phyloP scores from a whole-genome alignment of 2,329 filamentous ascomycete species.

The Lachnellula willkommii region DNA sequence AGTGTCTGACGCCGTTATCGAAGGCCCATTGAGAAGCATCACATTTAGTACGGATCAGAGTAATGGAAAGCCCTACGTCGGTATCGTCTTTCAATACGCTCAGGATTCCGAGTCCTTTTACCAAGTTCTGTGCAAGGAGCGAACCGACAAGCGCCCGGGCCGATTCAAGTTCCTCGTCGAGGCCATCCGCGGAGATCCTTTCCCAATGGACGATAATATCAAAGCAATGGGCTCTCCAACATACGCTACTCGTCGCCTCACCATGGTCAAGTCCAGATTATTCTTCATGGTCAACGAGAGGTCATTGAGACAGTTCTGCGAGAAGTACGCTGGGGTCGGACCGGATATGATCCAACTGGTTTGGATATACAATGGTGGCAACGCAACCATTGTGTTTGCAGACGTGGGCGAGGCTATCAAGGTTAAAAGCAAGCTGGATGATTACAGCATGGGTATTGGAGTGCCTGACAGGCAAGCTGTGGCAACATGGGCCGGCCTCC shows the following conservation, averaged over 20 bases:
- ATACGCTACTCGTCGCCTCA: conserved; percentile 26
- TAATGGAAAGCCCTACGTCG: conserved; percentile 16
- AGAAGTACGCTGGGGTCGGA: conserved; percentile 19
- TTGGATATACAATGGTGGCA: conserved; percentile 30
- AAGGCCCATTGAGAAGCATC: conserved; percentile 27
- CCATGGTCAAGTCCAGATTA: conserved; percentile 29
- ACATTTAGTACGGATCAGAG: conserved; percentile 23
- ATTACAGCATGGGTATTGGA: conserved; percentile 4
- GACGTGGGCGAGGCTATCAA: conserved; percentile 24
- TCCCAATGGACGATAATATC: conserved; percentile 21
- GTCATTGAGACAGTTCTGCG: conserved; percentile 20
- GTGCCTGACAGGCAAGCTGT: conserved; percentile 5
- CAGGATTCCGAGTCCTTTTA: conserved; percentile 22
- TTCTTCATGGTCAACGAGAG: conserved; percentile 26
- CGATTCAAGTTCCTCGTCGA: conserved; percentile 27
- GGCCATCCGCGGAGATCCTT: conserved; percentile 20
- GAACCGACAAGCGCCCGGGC: conserved; percentile 8
- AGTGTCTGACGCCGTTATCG: conserved; percentile 25
- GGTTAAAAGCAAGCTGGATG: conserved; percentile 26
- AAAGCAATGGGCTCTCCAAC: conserved; percentile 21
- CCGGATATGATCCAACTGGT: conserved; percentile 24
- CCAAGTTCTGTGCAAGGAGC: conserved; percentile 17
- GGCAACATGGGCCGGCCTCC: conserved; percentile 19
- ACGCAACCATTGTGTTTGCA: conserved; percentile 30
- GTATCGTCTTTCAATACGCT: conserved; percentile 28